Evolutionary conservation across 495 filamentous ascomycete species (phyloP).

Genomic region (Penicillium cosmopolitanum): DNA sequence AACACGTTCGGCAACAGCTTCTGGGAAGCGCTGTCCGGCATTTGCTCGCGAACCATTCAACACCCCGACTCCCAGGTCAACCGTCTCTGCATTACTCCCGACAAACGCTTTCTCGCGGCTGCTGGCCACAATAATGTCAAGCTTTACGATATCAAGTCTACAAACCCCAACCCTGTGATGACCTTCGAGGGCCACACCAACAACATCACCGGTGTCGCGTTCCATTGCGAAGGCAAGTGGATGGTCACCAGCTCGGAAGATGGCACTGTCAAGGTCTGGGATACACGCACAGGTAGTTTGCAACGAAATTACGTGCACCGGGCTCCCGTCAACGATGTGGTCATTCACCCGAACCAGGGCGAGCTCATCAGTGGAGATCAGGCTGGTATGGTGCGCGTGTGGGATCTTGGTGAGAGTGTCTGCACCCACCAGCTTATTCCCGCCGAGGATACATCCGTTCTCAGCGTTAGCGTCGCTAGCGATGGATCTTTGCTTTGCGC

Average conservation of each 20-base stretch:
- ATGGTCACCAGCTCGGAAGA: constrained; percentile 99
- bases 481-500: constrained; percentile 95
- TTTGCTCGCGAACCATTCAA: constrained; percentile 96
- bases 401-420: constrained; percentile 96
- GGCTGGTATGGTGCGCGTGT: constrained; percentile 88
- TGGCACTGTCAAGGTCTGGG: constrained; percentile 98
- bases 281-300: constrained; percentile 83
- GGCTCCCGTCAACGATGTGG: constrained; percentile 84
- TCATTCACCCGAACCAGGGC: constrained; percentile 97
- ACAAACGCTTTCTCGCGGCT: constrained; percentile 93
- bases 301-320: constrained; percentile 93
- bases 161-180: constrained; percentile 88
- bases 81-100: constrained; percentile 95
- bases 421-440: constrained; percentile 96
- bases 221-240: constrained; percentile 99
- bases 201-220: constrained; percentile 95
- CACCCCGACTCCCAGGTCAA: constrained; percentile 98
- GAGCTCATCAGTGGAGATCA: constrained; percentile 96
- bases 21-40: constrained; percentile 97
- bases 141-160: constrained; percentile 96
- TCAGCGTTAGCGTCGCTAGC: constrained; percentile 93
- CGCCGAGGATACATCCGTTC: constrained; percentile 89
- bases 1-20: constrained; percentile 59
- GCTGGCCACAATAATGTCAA: constrained; percentile 95
- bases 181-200: constrained; percentile 94